A percentile compares a stretch with the other conserved stretches of the same genome.
Evolutionary conservation across 2,329 filamentous ascomycete genomes (phyloP).

Genomic region (Aureobasidium mangrovei): DNA sequence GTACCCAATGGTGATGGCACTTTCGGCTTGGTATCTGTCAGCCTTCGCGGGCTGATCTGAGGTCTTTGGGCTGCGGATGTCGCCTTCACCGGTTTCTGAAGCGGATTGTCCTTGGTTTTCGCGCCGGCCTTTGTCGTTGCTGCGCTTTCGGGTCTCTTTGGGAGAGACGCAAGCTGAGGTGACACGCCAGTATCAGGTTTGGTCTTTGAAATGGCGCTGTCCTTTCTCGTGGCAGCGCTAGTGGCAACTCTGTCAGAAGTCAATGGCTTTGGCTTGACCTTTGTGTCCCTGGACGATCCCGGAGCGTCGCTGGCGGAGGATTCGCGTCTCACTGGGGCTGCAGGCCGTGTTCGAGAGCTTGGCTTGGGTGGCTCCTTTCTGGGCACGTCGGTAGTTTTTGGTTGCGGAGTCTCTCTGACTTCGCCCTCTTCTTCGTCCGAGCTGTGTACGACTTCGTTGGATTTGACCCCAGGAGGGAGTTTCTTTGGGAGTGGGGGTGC

Average conservation of each 20-base stretch:
- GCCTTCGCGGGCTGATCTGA: background rate
- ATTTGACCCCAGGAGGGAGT: conserved; percentile 40
- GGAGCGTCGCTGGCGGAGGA: conserved; percentile 18
- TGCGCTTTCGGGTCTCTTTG: conserved; percentile 10
- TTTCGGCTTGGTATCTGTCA: conserved; percentile 44
- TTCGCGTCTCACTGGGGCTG: conserved; percentile 18
- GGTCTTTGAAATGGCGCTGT: background rate
- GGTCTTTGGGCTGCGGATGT: conserved; percentile 18
- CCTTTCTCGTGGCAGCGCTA: background rate
- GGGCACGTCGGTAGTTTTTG: conserved; percentile 17
- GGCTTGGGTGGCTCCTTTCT: conserved; percentile 17
- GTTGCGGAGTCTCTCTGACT: conserved; percentile 18
- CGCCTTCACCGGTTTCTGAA: conserved; percentile 22
- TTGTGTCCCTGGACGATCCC: conserved; percentile 17
- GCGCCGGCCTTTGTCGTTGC: background rate
- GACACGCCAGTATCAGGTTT: background rate
- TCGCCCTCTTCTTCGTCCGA: conserved; percentile 32
- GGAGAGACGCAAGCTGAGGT: background rate
- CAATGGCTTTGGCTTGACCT: conserved; percentile 18
- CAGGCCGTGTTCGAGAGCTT: conserved; percentile 13
- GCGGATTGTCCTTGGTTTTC: conserved; percentile 16
- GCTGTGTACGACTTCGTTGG: conserved; percentile 45
- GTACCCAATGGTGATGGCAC: conserved; percentile 55
- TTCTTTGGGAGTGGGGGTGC: conserved; percentile 20
- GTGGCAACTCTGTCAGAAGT: conserved; percentile 7